phyloP scores from a whole-genome alignment of 164 flowering plant genomes.

The Annona cherimola region DNA sequence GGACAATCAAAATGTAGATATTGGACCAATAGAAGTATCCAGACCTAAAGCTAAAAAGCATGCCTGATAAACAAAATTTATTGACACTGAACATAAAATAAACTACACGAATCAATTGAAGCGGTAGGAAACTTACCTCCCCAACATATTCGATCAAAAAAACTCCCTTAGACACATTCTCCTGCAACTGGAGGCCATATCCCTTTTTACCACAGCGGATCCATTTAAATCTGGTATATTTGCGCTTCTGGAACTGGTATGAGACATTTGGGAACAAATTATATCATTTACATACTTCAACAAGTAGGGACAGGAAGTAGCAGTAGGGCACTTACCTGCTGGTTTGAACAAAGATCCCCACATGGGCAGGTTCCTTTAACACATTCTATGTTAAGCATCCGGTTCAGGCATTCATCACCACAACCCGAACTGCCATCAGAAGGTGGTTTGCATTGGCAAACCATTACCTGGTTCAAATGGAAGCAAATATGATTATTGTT shows the following conservation, averaged over 20 bases:
- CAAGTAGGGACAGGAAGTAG: not conserved
- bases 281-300: not conserved
- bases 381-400: constrained; percentile 97
- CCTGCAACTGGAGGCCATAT: constrained; percentile 66
- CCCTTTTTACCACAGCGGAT: constrained; percentile 84
- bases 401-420: constrained; percentile 82
- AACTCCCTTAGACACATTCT: constrained; percentile 60
- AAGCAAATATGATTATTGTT: not conserved
- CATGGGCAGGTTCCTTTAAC: constrained; percentile 90
- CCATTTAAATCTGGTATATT: constrained; percentile 61
- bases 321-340: constrained; percentile 47
- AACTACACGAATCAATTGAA: not conserved
- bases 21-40: not conserved
- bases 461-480: constrained; percentile 66
- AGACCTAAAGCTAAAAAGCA: not conserved
- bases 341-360: constrained; percentile 90
- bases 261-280: constrained; percentile 1
- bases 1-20: not conserved
- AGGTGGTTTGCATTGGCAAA: constrained; percentile 85
- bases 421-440: constrained; percentile 67
- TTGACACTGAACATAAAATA: not conserved
- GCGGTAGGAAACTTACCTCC: constrained; percentile 48
- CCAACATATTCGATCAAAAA: constrained; percentile 98
- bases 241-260: constrained; percentile 84
- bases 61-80: not conserved